Evolutionary conservation across 2,329 filamentous ascomycete species (phyloP), one percentile per base, ranked within the genome.

Genomic region (Magnaporthiopsis rhizophila): DNA sequence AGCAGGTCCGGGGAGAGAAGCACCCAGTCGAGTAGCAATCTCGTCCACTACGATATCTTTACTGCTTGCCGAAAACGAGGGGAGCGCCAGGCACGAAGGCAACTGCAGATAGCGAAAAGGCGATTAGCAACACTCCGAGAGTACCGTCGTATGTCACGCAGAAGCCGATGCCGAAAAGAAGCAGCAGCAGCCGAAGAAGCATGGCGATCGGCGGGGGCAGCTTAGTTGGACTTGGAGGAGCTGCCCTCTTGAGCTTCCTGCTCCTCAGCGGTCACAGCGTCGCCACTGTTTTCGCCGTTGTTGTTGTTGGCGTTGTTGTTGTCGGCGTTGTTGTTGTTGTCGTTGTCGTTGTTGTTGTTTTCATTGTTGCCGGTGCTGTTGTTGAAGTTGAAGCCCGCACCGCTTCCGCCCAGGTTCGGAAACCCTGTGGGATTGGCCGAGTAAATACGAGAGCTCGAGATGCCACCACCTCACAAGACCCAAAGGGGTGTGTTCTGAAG

Each of bases 11-110:
- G 53, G 3, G 58, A 38, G 32, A 53, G 32, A 45, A 64, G 56
- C 36, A 11, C 21, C 45, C 18, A 24, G 1, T 53, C 15, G 18
- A 50, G 18, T n/a, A 11, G n/a, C n/a, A 11, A 11, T 53, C 45
- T n/a, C 45, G n/a, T 53, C 11, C 45, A 13, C 9, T n/a, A 21
- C 7, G 45, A n/a, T 13, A 9, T 24, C 50, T 62, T 64, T 66
- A 67, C 64, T 67, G 62, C 65, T 67, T 67, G 64, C 50, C 59
- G 38, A 66, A 38, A 53, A 67, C 58, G 59, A 58, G 0, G 12
- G 13, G 15, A 12, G 21, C 24, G 57, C 21, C 11, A 30, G 57
- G 57, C 57, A 58, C 26, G 12, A 28, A 58, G 26, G 57, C 57
- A 15, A 32, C 26, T 32, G 30, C 15, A 18, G 11, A 58, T 3